These are phyloP conservation scores for Acanthamoeba sp. DNA, from an alignment of 208 protist species.

Conservation along the genomic window DNA sequence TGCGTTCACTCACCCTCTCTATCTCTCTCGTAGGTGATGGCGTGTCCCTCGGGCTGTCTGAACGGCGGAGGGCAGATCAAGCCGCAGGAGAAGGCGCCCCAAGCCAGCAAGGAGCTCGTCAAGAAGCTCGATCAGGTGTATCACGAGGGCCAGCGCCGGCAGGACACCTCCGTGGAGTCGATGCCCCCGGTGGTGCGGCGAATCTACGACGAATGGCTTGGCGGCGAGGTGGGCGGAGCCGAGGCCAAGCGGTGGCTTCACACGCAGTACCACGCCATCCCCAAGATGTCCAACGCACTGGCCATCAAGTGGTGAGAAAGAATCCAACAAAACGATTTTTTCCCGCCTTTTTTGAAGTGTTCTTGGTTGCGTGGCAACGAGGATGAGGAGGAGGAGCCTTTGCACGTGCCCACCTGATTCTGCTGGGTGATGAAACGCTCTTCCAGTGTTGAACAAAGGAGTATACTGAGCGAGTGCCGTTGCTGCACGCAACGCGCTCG, in stretches of 20 bases:
- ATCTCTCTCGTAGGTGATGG: constrained; percentile 44
- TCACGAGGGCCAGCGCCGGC: constrained; percentile 13
- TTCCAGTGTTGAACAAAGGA: too few species aligned
- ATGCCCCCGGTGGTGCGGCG: constrained; percentile 23
- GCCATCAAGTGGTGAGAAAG: constrained; percentile 65
- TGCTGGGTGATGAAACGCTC: too few species aligned
- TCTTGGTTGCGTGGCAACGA: too few species aligned
- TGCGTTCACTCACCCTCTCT: background rate
- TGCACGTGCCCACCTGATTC: too few species aligned
- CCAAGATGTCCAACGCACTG: constrained; percentile 61
- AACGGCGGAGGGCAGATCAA: constrained; percentile 69
- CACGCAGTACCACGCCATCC: constrained; percentile 60
- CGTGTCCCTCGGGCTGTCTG: constrained; percentile 66
- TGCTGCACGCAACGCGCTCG: too few species aligned
- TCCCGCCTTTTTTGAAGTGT: too few species aligned
- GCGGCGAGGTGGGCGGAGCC: background rate
- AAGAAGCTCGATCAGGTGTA: constrained; percentile 57
- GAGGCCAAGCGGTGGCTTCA: constrained; percentile 50
- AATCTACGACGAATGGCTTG: constrained; percentile 54
- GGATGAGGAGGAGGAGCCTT: too few species aligned
- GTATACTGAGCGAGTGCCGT: too few species aligned
- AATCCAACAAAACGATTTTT: too few species aligned
- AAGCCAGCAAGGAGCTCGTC: constrained; percentile 56
- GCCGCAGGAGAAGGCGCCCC: background rate
- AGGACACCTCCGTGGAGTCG: background rate